Evolutionary conservation across 306 rosid species (phyloP).

Genomic region (Astragalus glycyphyllos): DNA sequence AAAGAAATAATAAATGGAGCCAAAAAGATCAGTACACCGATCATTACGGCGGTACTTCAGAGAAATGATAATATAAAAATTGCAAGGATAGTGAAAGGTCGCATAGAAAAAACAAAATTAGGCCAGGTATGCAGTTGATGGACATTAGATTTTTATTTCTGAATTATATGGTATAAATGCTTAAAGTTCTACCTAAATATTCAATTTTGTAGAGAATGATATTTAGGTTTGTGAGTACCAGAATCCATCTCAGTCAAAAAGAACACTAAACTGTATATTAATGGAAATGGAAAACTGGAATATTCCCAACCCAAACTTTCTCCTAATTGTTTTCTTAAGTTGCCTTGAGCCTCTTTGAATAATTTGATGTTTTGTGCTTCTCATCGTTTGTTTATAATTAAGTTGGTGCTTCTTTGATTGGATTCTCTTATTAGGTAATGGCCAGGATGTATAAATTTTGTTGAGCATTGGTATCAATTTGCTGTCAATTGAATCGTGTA

Average conservation of each 20-base stretch:
- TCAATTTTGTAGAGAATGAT: not conserved
- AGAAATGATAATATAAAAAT: constrained; percentile 54
- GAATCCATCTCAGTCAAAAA: no score
- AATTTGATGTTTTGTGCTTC: not conserved
- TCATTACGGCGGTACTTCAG: constrained; percentile 80
- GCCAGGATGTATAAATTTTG: no score
- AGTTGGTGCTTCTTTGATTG: constrained; percentile 8
- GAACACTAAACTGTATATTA: no score
- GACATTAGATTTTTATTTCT: constrained; percentile 8
- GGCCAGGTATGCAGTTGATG: constrained; percentile 68
- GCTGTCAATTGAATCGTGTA: constrained; percentile 19
- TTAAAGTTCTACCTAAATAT: not conserved
- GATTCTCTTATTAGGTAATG: no score
- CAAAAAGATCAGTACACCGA: constrained; percentile 80
- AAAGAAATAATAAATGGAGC: constrained; percentile 90
- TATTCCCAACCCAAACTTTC: no score
- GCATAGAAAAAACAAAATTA: constrained; percentile 87
- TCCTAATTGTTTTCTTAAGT: not conserved
- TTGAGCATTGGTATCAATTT: constrained; percentile 5
- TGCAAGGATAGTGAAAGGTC: constrained; percentile 81
- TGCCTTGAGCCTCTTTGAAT: not conserved
- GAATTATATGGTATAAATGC: constrained; percentile 28
- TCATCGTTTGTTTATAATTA: not conserved
- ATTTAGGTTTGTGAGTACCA: no score
- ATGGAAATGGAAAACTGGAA: no score